A percentile compares a stretch with the other conserved stretches of the same genome.
Evolutionary conservation across 139 green algal genomes (phyloP).

Genomic region (Auxenochlorella protothecoides): DNA sequence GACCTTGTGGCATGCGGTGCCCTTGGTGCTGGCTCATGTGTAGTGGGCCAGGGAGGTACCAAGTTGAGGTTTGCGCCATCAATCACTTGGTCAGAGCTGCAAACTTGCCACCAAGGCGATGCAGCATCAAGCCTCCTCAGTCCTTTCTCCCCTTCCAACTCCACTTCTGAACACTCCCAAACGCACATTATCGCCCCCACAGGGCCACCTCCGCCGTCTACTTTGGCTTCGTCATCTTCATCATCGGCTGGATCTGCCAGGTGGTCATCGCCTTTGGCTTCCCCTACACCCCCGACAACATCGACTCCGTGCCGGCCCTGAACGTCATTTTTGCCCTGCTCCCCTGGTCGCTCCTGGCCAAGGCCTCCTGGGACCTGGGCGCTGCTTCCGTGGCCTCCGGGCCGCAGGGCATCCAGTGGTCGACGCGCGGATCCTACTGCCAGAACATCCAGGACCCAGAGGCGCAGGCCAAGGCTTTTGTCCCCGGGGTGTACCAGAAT

Average conservation of each 20-base stretch:
- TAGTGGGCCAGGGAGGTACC: too few relatives aligned
- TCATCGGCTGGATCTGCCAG: constrained; percentile 71
- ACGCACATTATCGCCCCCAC: neutral
- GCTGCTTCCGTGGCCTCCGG: constrained; percentile 24
- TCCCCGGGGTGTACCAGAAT: constrained; percentile 34
- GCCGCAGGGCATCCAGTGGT: constrained; percentile 33
- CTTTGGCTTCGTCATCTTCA: constrained; percentile 87
- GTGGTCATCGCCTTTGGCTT: constrained; percentile 37
- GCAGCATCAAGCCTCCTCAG: too few relatives aligned
- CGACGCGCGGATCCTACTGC: constrained; percentile 25
- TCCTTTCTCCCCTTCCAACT: too few relatives aligned
- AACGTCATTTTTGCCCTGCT: constrained; percentile 67
- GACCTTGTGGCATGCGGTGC: neutral
- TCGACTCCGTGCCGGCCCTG: constrained; percentile 15
- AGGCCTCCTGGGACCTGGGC: constrained; percentile 66
- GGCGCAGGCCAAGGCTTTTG: neutral
- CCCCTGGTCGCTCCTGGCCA: constrained; percentile 70
- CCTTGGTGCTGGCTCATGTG: constrained; percentile 3
- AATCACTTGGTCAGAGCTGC: too few relatives aligned
- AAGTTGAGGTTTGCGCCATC: too few relatives aligned
- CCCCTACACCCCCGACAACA: constrained; percentile 36
- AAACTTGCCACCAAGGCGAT: too few relatives aligned
- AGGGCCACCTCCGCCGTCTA: constrained; percentile 41
- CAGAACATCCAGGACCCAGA: constrained; percentile 10
- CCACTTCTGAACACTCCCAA: too few relatives aligned